A percentile compares a stretch with the other conserved stretches of the same genome.
These are phyloP conservation scores for Apiosordaria backusii DNA, from an alignment of 495 filamentous ascomycete species.

Conservation along the genomic window DNA sequence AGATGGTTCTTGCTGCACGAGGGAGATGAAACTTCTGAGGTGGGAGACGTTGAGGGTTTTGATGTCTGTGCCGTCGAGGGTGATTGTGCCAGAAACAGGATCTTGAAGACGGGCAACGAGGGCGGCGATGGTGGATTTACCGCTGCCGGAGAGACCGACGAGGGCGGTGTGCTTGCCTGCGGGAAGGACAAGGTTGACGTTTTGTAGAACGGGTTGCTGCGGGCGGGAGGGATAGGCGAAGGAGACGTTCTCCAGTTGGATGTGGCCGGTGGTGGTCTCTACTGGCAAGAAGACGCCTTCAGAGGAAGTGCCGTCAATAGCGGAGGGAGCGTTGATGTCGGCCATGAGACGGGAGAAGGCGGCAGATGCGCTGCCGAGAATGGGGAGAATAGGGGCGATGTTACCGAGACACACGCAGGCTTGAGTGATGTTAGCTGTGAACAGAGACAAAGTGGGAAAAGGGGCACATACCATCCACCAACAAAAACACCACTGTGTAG, in stretches of 20 bases:
- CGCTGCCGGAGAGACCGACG: slow-evolving; percentile 49
- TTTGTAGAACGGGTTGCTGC: slow-evolving; percentile 75
- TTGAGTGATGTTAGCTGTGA: slow-evolving; percentile 66
- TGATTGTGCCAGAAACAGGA: slow-evolving; percentile 6
- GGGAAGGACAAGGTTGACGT: slow-evolving; percentile 70
- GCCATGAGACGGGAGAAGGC: slow-evolving; percentile 83
- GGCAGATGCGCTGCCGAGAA: slow-evolving; percentile 65
- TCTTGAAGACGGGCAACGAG: slow-evolving; percentile 44
- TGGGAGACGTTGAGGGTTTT: slow-evolving; percentile 54
- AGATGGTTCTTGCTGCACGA: slow-evolving; percentile 67
- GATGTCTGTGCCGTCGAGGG: slow-evolving; percentile 52
- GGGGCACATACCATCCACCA: slow-evolving; percentile 27
- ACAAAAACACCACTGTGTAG: slow-evolving; percentile 32
- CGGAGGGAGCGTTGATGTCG: slow-evolving; percentile 81
- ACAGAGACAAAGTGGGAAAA: slow-evolving; percentile 58
- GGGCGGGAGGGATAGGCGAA: slow-evolving; percentile 91
- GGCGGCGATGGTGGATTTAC: slow-evolving; percentile 88
- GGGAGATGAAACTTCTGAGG: slow-evolving; percentile 53
- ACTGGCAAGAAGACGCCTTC: slow-evolving; percentile 63
- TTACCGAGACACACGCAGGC: slow-evolving; percentile 66
- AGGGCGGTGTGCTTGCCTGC: slow-evolving; percentile 85
- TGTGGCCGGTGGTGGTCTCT: slow-evolving; percentile 59
- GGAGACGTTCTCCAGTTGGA: slow-evolving; percentile 74
- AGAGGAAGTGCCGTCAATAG: slow-evolving; percentile 66
- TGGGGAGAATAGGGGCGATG: slow-evolving; percentile 73